Conservation (phyloP, 225 moss, liverwort and hornwort species). For the Antitrichia curtipendula region DNA sequence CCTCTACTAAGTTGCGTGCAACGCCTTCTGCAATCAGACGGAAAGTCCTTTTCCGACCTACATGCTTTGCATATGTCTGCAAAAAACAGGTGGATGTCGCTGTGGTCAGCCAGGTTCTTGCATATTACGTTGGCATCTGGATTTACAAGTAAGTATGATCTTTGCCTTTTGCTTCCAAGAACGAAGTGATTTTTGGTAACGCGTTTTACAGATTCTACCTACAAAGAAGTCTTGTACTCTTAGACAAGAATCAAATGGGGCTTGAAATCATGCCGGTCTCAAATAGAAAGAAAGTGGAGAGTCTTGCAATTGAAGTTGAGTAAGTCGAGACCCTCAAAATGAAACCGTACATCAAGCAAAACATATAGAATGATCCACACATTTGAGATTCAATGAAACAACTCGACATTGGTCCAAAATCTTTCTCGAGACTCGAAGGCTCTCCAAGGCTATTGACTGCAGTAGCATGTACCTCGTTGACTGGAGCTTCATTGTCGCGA, state of each 20-base stretch:
- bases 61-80: constrained; percentile 23
- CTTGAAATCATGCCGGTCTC: not conserved
- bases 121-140: not conserved
- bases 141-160: not conserved
- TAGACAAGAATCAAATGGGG: not conserved
- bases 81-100: not conserved
- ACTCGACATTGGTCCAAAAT: not conserved
- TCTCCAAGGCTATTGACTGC: not conserved
- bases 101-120: not conserved
- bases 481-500: constrained; percentile 45
- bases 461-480: not conserved
- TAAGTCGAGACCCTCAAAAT: not conserved
- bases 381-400: not conserved
- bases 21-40: constrained; percentile 44
- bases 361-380: not conserved
- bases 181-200: not conserved
- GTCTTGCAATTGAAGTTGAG: not conserved
- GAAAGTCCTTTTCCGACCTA: constrained; percentile 33
- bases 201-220: too few species aligned
- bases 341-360: not conserved
- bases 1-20: constrained; percentile 31
- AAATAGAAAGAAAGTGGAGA: not conserved
- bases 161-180: not conserved
- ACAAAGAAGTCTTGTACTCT: too few species aligned
- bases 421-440: not conserved